Conservation (phyloP, 2,329 filamentous ascomycete species). For the Geosmithia flava region DNA sequence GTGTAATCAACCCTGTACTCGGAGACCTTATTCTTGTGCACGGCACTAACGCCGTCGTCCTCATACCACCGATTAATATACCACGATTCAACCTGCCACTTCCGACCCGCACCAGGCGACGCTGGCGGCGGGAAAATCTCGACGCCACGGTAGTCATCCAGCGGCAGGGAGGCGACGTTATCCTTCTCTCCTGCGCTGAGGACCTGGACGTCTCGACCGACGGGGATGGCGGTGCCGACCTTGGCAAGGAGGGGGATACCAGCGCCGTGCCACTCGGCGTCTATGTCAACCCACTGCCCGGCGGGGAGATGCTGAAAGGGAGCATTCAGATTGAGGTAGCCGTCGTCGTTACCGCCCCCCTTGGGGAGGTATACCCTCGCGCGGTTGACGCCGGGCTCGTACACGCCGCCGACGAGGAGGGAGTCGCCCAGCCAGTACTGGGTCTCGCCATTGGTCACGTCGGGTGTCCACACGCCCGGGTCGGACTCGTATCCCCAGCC, state of each 20-base stretch:
- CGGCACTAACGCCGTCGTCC: constrained; percentile 22
- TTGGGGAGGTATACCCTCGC: constrained; percentile 51
- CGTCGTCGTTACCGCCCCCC: constrained; percentile 38
- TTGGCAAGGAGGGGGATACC: constrained; percentile 25
- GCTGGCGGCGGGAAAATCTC: constrained; percentile 26
- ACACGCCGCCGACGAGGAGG: constrained; percentile 55
- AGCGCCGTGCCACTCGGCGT: constrained; percentile 27
- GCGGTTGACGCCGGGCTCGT: constrained; percentile 40
- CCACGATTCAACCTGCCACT: constrained; percentile 17
- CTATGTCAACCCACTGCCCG: constrained; percentile 25
- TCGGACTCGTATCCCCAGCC: constrained; percentile 63
- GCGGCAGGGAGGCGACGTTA: constrained; percentile 23
- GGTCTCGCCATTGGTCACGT: constrained; percentile 49
- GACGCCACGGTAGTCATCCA: constrained; percentile 27
- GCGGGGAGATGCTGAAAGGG: constrained; percentile 44
- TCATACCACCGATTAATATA: no score
- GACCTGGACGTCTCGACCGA: constrained; percentile 23
- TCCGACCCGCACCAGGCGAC: constrained; percentile 6
- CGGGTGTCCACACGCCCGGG: constrained; percentile 49
- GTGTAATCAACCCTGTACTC: constrained; percentile 16
- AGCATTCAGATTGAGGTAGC: constrained; percentile 50
- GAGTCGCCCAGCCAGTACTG: constrained; percentile 64
- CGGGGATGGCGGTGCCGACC: constrained; percentile 23
- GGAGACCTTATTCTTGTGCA: constrained; percentile 17
- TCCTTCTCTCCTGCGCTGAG: constrained; percentile 19